These are phyloP conservation scores for Aureobasidium sp. DNA, from an alignment of 2,329 filamentous ascomycete genomes.

Conservation along the genomic window DNA sequence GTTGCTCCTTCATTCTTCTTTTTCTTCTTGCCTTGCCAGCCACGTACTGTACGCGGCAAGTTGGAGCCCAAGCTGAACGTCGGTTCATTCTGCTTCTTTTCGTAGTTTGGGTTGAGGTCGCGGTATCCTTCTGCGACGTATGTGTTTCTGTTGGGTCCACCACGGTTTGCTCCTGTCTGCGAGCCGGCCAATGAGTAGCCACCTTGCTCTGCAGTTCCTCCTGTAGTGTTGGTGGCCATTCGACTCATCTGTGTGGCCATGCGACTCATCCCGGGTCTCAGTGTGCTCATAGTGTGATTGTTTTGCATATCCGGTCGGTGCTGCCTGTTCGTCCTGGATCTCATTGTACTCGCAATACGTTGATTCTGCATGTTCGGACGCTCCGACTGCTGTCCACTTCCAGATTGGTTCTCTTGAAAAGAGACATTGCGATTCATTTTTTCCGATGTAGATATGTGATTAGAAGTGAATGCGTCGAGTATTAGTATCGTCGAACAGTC, in stretches of 20 bases:
- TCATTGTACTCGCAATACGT: background rate
- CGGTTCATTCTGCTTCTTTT: constrained; percentile 16
- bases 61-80: constrained; percentile 21
- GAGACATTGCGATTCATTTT: constrained; percentile 8
- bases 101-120: constrained; percentile 21
- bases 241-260: background rate
- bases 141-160: constrained; percentile 18
- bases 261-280: constrained; percentile 1
- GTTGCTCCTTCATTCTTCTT: constrained; percentile 10
- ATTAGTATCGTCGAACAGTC: background rate
- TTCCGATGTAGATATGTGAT: background rate
- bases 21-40: constrained; percentile 14
- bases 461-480: background rate
- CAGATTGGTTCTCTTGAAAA: background rate
- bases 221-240: background rate
- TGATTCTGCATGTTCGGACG: constrained; percentile 1
- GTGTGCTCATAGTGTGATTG: background rate
- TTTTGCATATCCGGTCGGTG: background rate
- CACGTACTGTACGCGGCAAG: constrained; percentile 20
- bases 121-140: constrained; percentile 22
- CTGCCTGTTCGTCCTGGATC: background rate
- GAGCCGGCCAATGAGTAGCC: constrained; percentile 9
- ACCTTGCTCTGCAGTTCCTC: background rate
- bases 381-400: background rate
- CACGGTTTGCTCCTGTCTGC: background rate